A percentile compares a stretch with the other conserved stretches of the same genome.
Conservation (phyloP, 75 land plant genomes). For the Pinus tabuliformis region DNA sequence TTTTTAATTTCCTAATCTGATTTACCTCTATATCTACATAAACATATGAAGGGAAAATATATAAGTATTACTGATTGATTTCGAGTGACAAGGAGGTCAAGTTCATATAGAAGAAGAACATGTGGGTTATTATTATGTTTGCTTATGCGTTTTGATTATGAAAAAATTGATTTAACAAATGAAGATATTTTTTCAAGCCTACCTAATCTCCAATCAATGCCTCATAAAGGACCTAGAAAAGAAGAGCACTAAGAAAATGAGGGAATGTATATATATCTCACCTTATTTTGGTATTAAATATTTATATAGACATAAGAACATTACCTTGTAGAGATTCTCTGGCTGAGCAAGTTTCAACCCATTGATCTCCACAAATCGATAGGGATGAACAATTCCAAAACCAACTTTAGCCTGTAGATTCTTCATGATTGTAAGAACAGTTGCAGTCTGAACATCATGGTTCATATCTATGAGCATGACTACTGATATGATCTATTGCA, state of each 20-base stretch:
- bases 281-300: background rate
- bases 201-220: slow-evolving; percentile 87
- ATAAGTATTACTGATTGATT: slow-evolving; percentile 75
- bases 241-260: background rate
- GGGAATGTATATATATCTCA: background rate
- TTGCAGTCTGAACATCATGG: slow-evolving; percentile 77
- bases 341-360: slow-evolving; percentile 91
- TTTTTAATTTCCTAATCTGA: background rate
- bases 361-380: slow-evolving; percentile 91
- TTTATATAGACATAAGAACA: background rate
- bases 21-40: too few species aligned
- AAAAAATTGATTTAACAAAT: slow-evolving; percentile 77
- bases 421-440: slow-evolving; percentile 88
- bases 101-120: slow-evolving; percentile 93
- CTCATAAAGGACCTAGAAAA: slow-evolving; percentile 86
- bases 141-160: slow-evolving; percentile 35
- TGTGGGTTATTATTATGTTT: slow-evolving; percentile 68
- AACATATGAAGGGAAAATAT: background rate
- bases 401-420: slow-evolving; percentile 63
- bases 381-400: slow-evolving; percentile 55
- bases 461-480: background rate
- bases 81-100: slow-evolving; percentile 92
- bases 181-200: slow-evolving; percentile 89
- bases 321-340: slow-evolving; percentile 84
- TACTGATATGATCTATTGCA: background rate